Conservation (phyloP, 176 grass and related monocot genomes). For the Themeda triandra region DNA sequence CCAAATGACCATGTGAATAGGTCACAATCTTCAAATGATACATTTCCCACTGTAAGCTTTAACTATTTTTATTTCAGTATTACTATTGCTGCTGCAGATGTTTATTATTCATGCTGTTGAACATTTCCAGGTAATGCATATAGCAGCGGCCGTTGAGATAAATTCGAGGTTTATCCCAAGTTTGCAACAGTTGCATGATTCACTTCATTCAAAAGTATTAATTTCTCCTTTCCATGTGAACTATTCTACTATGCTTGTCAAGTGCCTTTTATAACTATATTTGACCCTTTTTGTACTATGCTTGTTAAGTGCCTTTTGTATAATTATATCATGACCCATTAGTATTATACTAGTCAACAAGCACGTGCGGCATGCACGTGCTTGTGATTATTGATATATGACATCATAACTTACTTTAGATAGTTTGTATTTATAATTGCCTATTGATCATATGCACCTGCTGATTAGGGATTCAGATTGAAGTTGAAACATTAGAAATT, state of each 20-base stretch:
- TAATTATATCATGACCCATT: background rate
- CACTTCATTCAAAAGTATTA: conserved; percentile 80
- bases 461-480: background rate
- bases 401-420: too few relatives aligned
- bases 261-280: background rate
- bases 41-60: conserved; percentile 93
- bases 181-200: conserved; percentile 75
- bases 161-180: conserved; percentile 85
- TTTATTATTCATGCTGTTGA: conserved; percentile 29
- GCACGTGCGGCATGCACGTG: too few relatives aligned
- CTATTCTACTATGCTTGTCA: background rate
- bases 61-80: background rate
- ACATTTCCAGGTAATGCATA: conserved; percentile 92
- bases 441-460: background rate
- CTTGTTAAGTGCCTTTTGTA: background rate
- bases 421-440: too few relatives aligned
- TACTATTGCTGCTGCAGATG: background rate
- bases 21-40: conserved; percentile 98
- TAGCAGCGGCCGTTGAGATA: conserved; percentile 85
- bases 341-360: background rate
- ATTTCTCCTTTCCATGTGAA: conserved; percentile 8
- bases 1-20: conserved; percentile 99
- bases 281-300: conserved; percentile 11
- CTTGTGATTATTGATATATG: too few relatives aligned
- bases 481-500: background rate